Evolutionary conservation across 169 alveolate genomes (phyloP), one percentile per base, ranked within the genome.

Genomic region (Cryptosporidium muris): DNA sequence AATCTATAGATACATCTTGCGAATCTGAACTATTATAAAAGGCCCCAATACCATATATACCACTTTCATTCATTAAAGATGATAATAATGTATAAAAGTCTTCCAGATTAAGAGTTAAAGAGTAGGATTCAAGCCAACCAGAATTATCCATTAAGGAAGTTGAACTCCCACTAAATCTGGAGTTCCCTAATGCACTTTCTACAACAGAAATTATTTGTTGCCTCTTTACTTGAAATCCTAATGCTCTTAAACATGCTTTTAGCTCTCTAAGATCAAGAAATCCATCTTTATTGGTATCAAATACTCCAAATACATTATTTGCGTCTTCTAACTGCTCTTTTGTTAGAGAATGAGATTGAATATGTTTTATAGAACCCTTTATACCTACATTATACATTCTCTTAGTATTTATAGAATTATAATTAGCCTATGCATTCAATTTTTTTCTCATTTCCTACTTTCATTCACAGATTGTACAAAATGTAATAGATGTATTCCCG

Each of bases 211-310:
- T 90, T 1, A 94, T 94, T 52, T 94, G 95, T 51, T 92, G 94
- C 81, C 93, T 94, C 47, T 90, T 90, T 9, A 95, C 94, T 62
- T 94, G 96, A 74, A 94, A 93, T 43, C 97, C 97, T 12, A 94
- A 88, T 1, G 97, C 96, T 80, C 96, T 88, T 68, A 94, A 82
- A 2, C 96, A 96, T 8, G 94, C 96, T 81, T 94, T 94, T 36
- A 94, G 88, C 80, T 94, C 97, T 68, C 94, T 93, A 38, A 90
- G 91, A 68, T 94, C 97, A 45, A 94, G 92, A 38, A 67, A 64
- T 9, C 92, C 92, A 64, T 93, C 88, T 11, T 94, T 92, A 62
- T 94, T 96, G 51, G 95, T 93, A 74, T 94, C 97, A 82, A 94
- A 93, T 34, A 92, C 88, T 60, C 93, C 95, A 90, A 94, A 94